phyloP scores from a whole-genome alignment of 495 filamentous ascomycete genomes.

The Pseudevernia furfuracea region DNA sequence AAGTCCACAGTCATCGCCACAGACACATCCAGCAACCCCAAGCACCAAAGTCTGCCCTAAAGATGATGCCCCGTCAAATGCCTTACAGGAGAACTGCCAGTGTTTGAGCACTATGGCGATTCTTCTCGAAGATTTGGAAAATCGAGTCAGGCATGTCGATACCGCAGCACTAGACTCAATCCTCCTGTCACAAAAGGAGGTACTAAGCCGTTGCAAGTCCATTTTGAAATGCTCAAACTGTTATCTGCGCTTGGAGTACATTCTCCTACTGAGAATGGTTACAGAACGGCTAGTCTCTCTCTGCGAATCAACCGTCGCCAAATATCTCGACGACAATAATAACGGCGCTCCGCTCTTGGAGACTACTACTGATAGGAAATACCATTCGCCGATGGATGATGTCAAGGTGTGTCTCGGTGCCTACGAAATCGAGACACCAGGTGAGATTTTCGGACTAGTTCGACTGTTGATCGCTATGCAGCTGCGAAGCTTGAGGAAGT shows the following conservation, averaged over 20 bases:
- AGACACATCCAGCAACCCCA: not conserved
- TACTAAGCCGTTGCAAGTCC: not conserved
- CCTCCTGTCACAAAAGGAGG: not conserved
- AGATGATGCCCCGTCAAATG: not conserved
- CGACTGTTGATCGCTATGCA: not conserved
- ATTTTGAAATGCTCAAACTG: not conserved
- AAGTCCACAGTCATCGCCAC: not conserved
- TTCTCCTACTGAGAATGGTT: not conserved
- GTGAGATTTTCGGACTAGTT: not conserved
- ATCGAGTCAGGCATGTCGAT: not conserved
- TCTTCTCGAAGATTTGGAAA: not conserved
- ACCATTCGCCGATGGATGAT: not conserved
- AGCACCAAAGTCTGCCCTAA: not conserved
- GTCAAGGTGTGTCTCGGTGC: not conserved
- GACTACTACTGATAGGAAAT: not conserved
- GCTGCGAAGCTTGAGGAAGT: not conserved
- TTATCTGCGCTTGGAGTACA: not conserved
- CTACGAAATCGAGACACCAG: not conserved
- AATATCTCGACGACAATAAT: not conserved
- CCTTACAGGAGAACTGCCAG: not conserved
- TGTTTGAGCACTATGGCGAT: not conserved
- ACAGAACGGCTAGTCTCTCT: not conserved
- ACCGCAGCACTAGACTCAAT: not conserved
- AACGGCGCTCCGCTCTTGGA: not conserved
- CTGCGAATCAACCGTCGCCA: not conserved